Base-by-base conservation (phyloP, 345 rosid genomes). In the Schrenkiella parvula region DNA sequence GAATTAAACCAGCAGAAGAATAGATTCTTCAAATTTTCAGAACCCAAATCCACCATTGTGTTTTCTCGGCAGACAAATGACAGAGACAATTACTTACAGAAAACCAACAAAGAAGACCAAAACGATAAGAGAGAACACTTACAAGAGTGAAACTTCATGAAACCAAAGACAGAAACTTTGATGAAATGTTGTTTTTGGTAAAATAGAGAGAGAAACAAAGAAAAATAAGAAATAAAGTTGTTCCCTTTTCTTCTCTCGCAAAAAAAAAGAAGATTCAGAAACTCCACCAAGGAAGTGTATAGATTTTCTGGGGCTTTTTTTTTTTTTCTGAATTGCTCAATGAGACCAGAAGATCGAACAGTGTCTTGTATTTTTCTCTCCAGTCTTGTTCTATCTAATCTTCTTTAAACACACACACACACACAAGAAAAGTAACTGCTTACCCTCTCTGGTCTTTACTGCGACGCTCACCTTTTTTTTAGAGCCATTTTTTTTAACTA, bases 61-160 rank as follows among this genome's bases (percentile, higher is more conserved):
- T 35, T 50, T 28, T 15, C 71, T 68, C 60, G 26, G 12, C 68
- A 75, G 25, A 47, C 59, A 58, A 66, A 62, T 8, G n/a, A 41
- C 31, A 70, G 15, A 17, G 43, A 62, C 37, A 47, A 46, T 35
- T 44, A 26, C 23, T 41, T 6, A 55, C 8, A 46, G 2, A 66
- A 37, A 35, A n/a, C 8, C 6, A 15, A 74, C 3, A 69, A 29
- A 69, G 13, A 75, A 35, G 55, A 47, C 12, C 8, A 58, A 14
- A 54, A 10, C 32, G 5, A 59, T 19, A 64, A 53, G 51, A 58
- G 51, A 58, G 26, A 69, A 51, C 54, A 61, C 62, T 73, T 73
- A 82, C 88, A 71, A 52, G 75, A 65, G 43, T 44, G 69, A 78
- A 52, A 46, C 76, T 77, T 44, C 54, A 60, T 65, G 72, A 66